Evolutionary conservation across 441 rosid genomes (phyloP), one percentile per base, ranked within the genome.

Genomic region (Gossypium davidsonii): DNA sequence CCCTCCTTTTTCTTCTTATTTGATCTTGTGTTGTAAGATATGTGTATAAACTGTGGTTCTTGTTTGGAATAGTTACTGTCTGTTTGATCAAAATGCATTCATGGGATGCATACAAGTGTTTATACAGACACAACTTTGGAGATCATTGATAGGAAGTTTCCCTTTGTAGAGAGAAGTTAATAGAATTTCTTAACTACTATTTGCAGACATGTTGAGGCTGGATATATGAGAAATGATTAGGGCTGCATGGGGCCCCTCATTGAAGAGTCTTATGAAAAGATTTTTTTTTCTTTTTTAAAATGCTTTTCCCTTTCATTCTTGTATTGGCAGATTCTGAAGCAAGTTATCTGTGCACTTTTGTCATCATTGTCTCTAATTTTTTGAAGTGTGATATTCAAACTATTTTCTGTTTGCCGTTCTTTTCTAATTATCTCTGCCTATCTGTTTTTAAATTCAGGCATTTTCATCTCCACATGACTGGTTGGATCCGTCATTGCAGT

Each of bases 401-500:
- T 62, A 64, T 39, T 42, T 71, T 42, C 31, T 60, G 25, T 26
- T 52, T 66, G 6, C 52, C 58, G 42, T 34, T 74, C 68, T 55
- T 15, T 63, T 60, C 37, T 77, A 42, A 74, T 51, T 17, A 66
- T 66, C 68, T 44, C 67, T 73, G 67, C 52, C 59, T n/a, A 42
- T 57, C 39, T 76, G 42, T 31, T 77, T 69, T 70, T 78, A 70
- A 71, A 56, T 83, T 76, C 85, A 92, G 99, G 90, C 72, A 72
- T 71, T 81, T 18, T 85, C 84, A 48, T 73, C 88, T 62, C 74
- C 87, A 56, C 79, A 73, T 73, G 87, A 85, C 57, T 93, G 93
- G 91, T 71, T 85, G 85, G 88, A 85, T 83, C 89, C 92, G 71
- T 89, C 94, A 21, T 46, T 85, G 74, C 97, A 88, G 83, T 74